These are phyloP conservation scores for Dryas alaskensis DNA, from an alignment of 306 rosid species.

Conservation along the genomic window DNA sequence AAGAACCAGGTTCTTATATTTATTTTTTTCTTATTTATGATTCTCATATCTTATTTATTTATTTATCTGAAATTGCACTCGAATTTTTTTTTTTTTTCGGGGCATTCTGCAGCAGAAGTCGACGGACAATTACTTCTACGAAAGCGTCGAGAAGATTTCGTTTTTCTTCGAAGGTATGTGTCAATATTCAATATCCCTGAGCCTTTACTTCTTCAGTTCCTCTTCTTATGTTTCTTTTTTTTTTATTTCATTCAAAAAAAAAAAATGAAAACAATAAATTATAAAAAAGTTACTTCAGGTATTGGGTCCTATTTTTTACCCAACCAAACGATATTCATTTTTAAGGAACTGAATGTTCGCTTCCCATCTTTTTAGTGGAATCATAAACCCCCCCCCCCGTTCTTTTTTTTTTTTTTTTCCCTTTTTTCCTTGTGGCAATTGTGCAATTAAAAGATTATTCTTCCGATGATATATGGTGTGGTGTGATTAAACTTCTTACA, in stretches of 20 bases:
- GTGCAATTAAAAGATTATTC: too few species aligned
- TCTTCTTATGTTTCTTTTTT: neutral
- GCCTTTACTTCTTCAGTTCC: neutral
- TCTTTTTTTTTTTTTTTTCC: too few species aligned
- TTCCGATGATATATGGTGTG: too few species aligned
- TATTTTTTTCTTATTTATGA: neutral
- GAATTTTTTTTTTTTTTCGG: neutral
- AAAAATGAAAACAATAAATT: too few species aligned
- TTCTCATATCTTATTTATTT: neutral
- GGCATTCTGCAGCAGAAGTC: slow-evolving; percentile 36
- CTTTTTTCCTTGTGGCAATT: too few species aligned
- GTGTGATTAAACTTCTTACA: too few species aligned
- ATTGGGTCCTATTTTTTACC: too few species aligned
- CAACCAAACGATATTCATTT: too few species aligned
- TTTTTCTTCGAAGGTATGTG: slow-evolving; percentile 81
- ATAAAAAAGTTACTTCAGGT: too few species aligned
- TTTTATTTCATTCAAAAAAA: neutral
- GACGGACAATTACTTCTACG: slow-evolving; percentile 71
- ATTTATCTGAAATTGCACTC: neutral
- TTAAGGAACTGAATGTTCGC: neutral
- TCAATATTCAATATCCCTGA: neutral
- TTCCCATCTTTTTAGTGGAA: too few species aligned
- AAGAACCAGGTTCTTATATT: slow-evolving; percentile 63
- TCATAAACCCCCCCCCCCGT: too few species aligned
- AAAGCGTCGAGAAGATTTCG: slow-evolving; percentile 74